phyloP scores from a whole-genome alignment of 2,329 filamentous ascomycete species.

The Trichoderma simmonsii region DNA sequence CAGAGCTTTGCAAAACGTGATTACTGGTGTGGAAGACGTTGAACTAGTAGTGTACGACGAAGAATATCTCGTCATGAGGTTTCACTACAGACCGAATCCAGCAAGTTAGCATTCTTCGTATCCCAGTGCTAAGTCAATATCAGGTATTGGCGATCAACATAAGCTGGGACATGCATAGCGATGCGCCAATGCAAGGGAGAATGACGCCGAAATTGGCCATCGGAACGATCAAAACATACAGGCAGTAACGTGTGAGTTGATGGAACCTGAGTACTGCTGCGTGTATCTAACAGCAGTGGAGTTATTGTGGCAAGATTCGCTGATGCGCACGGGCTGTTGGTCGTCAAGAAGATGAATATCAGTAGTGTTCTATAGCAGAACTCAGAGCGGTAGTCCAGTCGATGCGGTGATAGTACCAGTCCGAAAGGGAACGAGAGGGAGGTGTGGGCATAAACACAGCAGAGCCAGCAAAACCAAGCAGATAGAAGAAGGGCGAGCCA shows the following conservation, averaged over 20 bases:
- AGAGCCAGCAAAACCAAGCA: background rate
- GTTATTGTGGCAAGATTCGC: constrained; percentile 17
- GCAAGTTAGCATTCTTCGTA: constrained; percentile 19
- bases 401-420: background rate
- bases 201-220: constrained; percentile 18
- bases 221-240: constrained; percentile 18
- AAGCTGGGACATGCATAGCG: constrained; percentile 8
- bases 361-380: constrained; percentile 16
- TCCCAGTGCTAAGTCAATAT: background rate
- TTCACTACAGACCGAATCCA: constrained; percentile 1
- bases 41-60: background rate
- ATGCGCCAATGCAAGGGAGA: constrained; percentile 18
- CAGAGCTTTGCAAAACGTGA: background rate
- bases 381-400: background rate
- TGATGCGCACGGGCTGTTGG: constrained; percentile 22
- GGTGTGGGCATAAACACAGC: background rate
- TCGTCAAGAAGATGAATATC: constrained; percentile 26
- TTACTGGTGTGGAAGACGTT: background rate
- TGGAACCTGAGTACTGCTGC: background rate
- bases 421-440: background rate
- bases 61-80: background rate
- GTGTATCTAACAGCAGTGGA: constrained; percentile 11
- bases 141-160: constrained; percentile 2
- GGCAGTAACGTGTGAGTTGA: background rate
- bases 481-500: constrained; percentile 22